Evolutionary conservation across 176 grass and related monocot genomes (phyloP).

Genomic region (Saccharum spontaneum): DNA sequence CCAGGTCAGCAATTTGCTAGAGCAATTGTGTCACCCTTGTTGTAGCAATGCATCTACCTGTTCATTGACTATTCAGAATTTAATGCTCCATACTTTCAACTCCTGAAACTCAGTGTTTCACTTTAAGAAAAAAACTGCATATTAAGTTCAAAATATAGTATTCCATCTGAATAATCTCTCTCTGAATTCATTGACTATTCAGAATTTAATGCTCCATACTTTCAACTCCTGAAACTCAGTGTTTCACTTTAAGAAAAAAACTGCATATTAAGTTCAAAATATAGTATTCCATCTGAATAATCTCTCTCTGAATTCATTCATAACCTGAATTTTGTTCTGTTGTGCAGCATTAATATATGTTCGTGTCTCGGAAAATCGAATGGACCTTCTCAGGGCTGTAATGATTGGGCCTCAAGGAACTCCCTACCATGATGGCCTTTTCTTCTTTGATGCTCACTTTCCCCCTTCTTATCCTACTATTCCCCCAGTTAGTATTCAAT

Average conservation of each 20-base stretch:
- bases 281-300: neutral
- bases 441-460: constrained; percentile 93
- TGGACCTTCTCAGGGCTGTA: constrained; percentile 92
- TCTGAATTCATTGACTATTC: neutral
- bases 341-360: constrained; percentile 71
- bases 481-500: constrained; percentile 65
- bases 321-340: neutral
- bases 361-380: constrained; percentile 76
- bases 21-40: neutral
- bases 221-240: neutral
- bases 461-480: constrained; percentile 56
- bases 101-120: neutral
- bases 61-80: neutral
- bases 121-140: neutral
- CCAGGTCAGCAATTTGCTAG: constrained; percentile 54
- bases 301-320: neutral
- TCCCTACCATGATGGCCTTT: constrained; percentile 95
- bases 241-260: neutral
- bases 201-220: neutral
- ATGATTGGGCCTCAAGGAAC: constrained; percentile 81
- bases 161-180: neutral
- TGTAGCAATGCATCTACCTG: neutral
- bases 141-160: constrained; percentile 10
- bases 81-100: neutral
- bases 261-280: neutral